These are phyloP conservation scores for Firmiana major DNA, from an alignment of 345 rosid species.

Conservation along the genomic window DNA sequence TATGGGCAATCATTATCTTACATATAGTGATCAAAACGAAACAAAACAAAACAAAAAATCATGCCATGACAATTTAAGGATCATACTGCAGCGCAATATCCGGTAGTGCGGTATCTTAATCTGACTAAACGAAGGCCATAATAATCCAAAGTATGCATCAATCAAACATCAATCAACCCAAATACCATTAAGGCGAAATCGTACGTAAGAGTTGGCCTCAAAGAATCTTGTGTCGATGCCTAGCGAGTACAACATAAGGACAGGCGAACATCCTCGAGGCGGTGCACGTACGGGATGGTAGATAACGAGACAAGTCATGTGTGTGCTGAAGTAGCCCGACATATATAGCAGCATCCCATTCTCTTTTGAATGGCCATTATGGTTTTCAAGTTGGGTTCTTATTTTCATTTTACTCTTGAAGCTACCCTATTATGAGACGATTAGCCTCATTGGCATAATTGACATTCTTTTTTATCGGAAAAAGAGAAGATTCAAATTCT, in stretches of 20 bases:
- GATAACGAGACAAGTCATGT: not conserved
- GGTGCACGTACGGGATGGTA: not conserved
- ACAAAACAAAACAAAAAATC: not conserved
- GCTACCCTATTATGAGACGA: not conserved
- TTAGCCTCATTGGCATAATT: not conserved
- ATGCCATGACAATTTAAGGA: not conserved
- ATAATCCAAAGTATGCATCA: not conserved
- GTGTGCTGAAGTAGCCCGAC: not conserved
- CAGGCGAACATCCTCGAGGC: not conserved
- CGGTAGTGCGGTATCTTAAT: no score
- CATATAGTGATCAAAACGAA: not conserved
- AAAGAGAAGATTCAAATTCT: no score
- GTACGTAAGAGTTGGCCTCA: not conserved
- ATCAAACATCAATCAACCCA: not conserved
- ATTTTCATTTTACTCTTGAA: not conserved
- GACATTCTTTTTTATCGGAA: no score
- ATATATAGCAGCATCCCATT: not conserved
- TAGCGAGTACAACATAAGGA: not conserved
- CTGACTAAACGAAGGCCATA: not conserved
- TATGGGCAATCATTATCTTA: not conserved
- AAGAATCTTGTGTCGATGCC: not conserved
- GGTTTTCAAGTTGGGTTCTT: not conserved
- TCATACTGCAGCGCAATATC: not conserved
- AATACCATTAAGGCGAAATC: not conserved
- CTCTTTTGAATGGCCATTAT: not conserved